Base-by-base conservation (phyloP, 192 early-diverging fungal genomes). In the Umbelopsis vinacea region DNA sequence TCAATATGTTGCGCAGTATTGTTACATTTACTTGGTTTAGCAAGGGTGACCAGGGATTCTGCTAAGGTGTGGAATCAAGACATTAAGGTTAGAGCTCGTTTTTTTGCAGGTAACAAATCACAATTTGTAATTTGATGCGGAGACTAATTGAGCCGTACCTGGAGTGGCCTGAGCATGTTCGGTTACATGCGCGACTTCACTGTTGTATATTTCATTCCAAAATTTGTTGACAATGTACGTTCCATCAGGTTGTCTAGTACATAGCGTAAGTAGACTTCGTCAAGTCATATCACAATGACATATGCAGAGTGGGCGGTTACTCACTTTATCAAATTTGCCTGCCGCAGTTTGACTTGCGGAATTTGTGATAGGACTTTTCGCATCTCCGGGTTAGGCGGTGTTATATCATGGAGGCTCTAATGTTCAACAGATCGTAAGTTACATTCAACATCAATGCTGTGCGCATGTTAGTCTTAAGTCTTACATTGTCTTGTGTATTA, bases 201-300 rank as follows among this genome's bases (percentile, higher is more conserved):
- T 26, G 4, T 63, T 37, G 33, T 63, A 63, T 38, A 63, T 63
- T 19, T 63, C 57, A 63, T 63, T 37, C 57, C 57, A 63, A n/a
- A 63, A 37, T 37, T 37, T 35, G 57, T 63, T 63, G 10, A 35
- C 57, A 17, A 63, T 63, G 11, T 29, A 29, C 33, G 57, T 63
- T n/a, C 57, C 57, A n/a, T 63, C 57, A 11, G 57, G 33, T 17
- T 37, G 57, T 19, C 57, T 63, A 1, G 11, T 24, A 23, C n/a
- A 50, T 15, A 14, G 9, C 21, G 15, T 24, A 23, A 57, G 26
- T 14, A 26, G 6, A 3, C 29, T 6, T 29, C 22, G 54, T 57
- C 6, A 57, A 26, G 23, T 2, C 22, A 29, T 15, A 6, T 15
- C 26, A 29, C 54, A 5, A 22, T 26, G 5, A 29, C 15, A 57